Evolutionary conservation across 1,139 yeast species (phyloP), one percentile per base, ranked within the genome.

Genomic region (Suhomyces ambrosiae): DNA sequence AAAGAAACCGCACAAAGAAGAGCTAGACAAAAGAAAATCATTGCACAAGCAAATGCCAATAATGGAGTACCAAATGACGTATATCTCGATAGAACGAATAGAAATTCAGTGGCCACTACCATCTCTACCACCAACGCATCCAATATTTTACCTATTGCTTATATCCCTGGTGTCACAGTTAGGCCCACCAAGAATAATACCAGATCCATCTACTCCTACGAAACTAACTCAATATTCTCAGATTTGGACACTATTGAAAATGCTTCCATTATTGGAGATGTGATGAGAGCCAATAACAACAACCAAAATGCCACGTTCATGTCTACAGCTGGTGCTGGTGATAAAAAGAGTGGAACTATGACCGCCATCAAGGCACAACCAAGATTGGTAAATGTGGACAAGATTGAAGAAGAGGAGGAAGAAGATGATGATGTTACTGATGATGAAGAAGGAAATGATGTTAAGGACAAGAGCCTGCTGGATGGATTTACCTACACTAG

Each of bases 111-210:
- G 40, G 82, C 87, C 5, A 76, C 85, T 14, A 74, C 87, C 4
- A 73, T 80, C 19, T 71, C 84, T 37, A 82, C 92, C 7, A 66
- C 74, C 35, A 79, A 85, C 48, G 95, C 94, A 4, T 85, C 95
- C 7, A 89, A 90, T 59, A 82, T 90, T 45, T 75, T 89, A 44
- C 96, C 96, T n/a, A 84, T 89, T 46, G 96, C 95, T 2, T 89
- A 89, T 58, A 87, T 89, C 43, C 97, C 97, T 0, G 97, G 97
- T 26, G 96, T 88, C 26, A 84, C 88, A 1, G 81, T 80, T n/a
- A 67, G 82, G 18, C 77, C 77, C 25, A 63, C 76, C 29, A 61
- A 68, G 50, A 60, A 76, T 61, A 60, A 71, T 50, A 65, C 79
- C 49, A 54, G 71, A 33, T 65, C 73, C 28, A 65, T 75, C 15